Evolutionary conservation across 129 eudicot genomes (phyloP).

Genomic region (Logfia minima): DNA sequence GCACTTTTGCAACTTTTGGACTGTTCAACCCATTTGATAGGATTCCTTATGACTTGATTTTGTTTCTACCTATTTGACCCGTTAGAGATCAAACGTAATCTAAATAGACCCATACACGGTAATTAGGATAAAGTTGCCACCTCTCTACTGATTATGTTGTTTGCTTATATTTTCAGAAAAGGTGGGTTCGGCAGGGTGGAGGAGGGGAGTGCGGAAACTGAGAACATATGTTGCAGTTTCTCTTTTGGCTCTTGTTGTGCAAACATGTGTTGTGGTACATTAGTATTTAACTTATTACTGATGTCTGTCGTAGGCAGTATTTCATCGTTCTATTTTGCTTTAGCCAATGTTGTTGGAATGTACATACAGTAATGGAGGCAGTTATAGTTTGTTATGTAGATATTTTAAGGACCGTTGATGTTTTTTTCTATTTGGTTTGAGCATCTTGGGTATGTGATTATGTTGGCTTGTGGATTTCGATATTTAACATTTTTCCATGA

Average conservation of each 20-base stretch:
- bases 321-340: constrained; percentile 23
- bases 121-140: not conserved
- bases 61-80: not conserved
- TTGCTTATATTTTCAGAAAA: constrained; percentile 49
- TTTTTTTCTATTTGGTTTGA: constrained; percentile 11
- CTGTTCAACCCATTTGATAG: not conserved
- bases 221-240: constrained; percentile 23
- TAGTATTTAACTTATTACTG: constrained; percentile 14
- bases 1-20: not conserved
- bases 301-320: constrained; percentile 40
- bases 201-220: constrained; percentile 48
- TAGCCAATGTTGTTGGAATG: constrained; percentile 27
- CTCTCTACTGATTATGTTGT: constrained; percentile 4
- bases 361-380: constrained; percentile 47
- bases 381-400: constrained; percentile 33
- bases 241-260: constrained; percentile 27
- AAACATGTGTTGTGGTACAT: constrained; percentile 31
- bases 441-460: constrained; percentile 14
- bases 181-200: constrained; percentile 67
- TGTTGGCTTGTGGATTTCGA: constrained; percentile 22
- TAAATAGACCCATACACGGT: not conserved
- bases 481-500: not conserved
- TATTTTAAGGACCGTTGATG: constrained; percentile 26
- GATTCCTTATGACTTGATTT: not conserved
- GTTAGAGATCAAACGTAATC: not conserved